Evolutionary conservation across 2,329 filamentous ascomycete species (phyloP).

Genomic region (Emergomyces orientalis): DNA sequence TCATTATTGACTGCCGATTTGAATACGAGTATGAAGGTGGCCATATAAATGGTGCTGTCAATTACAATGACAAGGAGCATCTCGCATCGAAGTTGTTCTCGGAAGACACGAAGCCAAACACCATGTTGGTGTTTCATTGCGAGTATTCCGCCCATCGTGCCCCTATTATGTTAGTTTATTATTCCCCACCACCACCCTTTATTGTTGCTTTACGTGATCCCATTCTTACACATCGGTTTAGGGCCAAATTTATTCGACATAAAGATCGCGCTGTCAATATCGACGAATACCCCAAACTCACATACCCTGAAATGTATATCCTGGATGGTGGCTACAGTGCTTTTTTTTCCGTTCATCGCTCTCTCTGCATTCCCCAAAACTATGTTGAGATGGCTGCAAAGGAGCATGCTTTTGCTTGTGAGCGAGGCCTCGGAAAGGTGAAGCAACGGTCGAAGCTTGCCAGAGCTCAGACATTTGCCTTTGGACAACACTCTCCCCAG

Average conservation of each 20-base stretch:
- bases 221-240: constrained; percentile 21
- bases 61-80: constrained; percentile 93
- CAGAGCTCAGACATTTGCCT: constrained; percentile 89
- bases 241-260: constrained; percentile 79
- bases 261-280: constrained; percentile 79
- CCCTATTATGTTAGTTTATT: constrained; percentile 62
- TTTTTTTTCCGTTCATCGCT: constrained; percentile 72
- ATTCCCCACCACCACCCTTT: not conserved
- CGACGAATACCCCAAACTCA: constrained; percentile 75
- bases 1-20: constrained; percentile 93
- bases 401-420: constrained; percentile 84
- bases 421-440: constrained; percentile 87
- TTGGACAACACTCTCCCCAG: constrained; percentile 59
- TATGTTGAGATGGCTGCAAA: constrained; percentile 95
- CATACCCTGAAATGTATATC: constrained; percentile 96
- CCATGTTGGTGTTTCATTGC: constrained; percentile 88
- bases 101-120: constrained; percentile 54
- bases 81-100: constrained; percentile 71
- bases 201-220: not conserved
- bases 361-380: constrained; percentile 82
- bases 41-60: constrained; percentile 86
- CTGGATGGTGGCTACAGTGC: constrained; percentile 91
- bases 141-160: constrained; percentile 96
- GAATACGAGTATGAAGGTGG: constrained; percentile 98
- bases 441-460: constrained; percentile 78